phyloP scores from a whole-genome alignment of 2,329 filamentous ascomycete genomes.

The Cercospora citrullina region DNA sequence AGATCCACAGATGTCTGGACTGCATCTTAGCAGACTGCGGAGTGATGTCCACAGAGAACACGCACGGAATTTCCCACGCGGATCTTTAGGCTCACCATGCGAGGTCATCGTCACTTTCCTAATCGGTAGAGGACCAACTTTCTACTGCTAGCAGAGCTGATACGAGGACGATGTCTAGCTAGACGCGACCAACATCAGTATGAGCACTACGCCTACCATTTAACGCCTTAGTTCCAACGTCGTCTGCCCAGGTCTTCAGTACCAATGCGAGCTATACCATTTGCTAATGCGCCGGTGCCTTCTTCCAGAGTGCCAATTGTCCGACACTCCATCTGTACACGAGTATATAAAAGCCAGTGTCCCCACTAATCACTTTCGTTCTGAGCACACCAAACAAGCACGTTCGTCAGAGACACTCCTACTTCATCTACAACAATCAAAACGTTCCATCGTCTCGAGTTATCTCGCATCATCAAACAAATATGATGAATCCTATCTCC shows the following conservation, averaged over 20 bases:
- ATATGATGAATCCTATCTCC: background rate
- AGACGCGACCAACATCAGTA: background rate
- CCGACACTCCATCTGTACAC: background rate
- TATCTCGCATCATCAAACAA: background rate
- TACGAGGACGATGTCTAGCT: background rate
- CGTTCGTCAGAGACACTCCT: background rate
- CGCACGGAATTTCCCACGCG: background rate
- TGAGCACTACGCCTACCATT: background rate
- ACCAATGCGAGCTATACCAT: background rate
- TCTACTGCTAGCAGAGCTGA: background rate
- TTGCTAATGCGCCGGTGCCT: background rate
- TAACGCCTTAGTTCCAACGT: background rate
- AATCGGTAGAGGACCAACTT: background rate
- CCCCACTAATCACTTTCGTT: background rate
- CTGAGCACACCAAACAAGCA: background rate
- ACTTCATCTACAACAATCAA: background rate
- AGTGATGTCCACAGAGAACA: no score
- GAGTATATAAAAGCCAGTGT: background rate
- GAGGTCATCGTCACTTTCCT: background rate
- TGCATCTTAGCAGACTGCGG: background rate
- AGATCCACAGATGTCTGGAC: background rate
- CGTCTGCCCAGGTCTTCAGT: background rate
- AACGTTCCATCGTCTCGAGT: background rate
- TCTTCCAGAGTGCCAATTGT: background rate
- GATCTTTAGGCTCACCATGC: background rate